These are phyloP conservation scores for Pseudogymnoascus sp. DNA, from an alignment of 2,329 filamentous ascomycete species.

Conservation along the genomic window DNA sequence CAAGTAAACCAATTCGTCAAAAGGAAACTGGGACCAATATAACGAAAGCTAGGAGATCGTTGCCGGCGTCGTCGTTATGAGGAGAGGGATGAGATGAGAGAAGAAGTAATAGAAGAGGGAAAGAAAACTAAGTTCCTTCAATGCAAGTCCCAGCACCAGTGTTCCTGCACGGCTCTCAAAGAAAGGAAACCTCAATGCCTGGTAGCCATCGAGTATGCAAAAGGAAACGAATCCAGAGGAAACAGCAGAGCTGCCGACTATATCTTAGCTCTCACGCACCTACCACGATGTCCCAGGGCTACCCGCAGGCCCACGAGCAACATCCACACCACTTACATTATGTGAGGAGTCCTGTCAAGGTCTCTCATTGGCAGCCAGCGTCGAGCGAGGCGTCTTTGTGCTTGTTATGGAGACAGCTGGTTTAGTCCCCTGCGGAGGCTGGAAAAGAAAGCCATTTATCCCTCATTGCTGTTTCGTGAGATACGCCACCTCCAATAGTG, in stretches of 20 bases:
- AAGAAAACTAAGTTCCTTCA: constrained; percentile 1
- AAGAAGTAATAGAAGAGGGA: not conserved
- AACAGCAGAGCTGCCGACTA: constrained; percentile 6
- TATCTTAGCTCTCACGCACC: not conserved
- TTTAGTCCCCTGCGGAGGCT: not conserved
- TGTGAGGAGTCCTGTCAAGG: not conserved
- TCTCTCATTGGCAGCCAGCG: constrained; percentile 1
- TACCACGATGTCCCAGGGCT: not conserved
- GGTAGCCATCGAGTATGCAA: constrained; percentile 1
- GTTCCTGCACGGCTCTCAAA: not conserved
- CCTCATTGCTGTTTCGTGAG: not conserved
- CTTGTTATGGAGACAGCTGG: not conserved
- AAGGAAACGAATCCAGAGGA: constrained; percentile 1
- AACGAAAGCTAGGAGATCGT: not conserved
- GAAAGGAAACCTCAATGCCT: constrained; percentile 1
- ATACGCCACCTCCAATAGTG: constrained; percentile 1
- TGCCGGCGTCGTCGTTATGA: not conserved
- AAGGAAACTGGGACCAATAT: not conserved
- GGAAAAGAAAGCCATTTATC: not conserved
- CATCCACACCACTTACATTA: constrained; percentile 1
- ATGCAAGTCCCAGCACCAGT: not conserved
- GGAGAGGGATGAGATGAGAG: not conserved
- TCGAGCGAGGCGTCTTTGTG: not conserved
- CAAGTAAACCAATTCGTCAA: not conserved
- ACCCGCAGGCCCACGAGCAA: not conserved